These are phyloP conservation scores for Aspergillus spinulosporus DNA, from an alignment of 2,329 filamentous ascomycete genomes.

Conservation along the genomic window DNA sequence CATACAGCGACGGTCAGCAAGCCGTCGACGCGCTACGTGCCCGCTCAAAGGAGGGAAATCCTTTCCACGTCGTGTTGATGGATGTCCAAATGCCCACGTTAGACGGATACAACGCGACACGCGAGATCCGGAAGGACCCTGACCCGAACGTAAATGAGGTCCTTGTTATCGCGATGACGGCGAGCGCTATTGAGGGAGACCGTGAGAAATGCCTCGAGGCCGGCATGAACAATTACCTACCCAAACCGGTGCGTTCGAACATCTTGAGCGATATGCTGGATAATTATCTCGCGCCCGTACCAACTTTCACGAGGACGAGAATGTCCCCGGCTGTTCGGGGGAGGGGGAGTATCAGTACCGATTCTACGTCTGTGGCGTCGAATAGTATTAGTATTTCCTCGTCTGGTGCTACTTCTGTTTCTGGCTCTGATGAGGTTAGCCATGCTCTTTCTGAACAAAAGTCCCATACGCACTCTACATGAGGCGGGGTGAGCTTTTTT, in stretches of 20 bases:
- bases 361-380: not conserved
- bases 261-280: slow-evolving; percentile 82
- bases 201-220: slow-evolving; percentile 92
- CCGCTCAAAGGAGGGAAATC: slow-evolving; percentile 68
- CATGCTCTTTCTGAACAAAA: not conserved
- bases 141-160: slow-evolving; percentile 76
- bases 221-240: slow-evolving; percentile 96
- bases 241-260: slow-evolving; percentile 89
- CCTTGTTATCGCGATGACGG: slow-evolving; percentile 97
- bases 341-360: slow-evolving; percentile 28
- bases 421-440: not conserved
- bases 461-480: not conserved
- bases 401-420: not conserved
- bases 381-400: not conserved
- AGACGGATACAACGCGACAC: slow-evolving; percentile 89
- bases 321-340: slow-evolving; percentile 29
- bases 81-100: slow-evolving; percentile 95
- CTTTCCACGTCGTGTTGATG: slow-evolving; percentile 92
- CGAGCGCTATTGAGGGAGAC: slow-evolving; percentile 89
- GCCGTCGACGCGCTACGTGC: slow-evolving; percentile 81
- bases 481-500: not conserved
- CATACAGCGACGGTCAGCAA: slow-evolving; percentile 85
- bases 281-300: slow-evolving; percentile 59
- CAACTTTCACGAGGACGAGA: slow-evolving; percentile 37
- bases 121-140: slow-evolving; percentile 73